Evolutionary conservation across 768 basidiomycete species (phyloP), one percentile per base, ranked within the genome.

Genomic region (Leccinum truebloodii): DNA sequence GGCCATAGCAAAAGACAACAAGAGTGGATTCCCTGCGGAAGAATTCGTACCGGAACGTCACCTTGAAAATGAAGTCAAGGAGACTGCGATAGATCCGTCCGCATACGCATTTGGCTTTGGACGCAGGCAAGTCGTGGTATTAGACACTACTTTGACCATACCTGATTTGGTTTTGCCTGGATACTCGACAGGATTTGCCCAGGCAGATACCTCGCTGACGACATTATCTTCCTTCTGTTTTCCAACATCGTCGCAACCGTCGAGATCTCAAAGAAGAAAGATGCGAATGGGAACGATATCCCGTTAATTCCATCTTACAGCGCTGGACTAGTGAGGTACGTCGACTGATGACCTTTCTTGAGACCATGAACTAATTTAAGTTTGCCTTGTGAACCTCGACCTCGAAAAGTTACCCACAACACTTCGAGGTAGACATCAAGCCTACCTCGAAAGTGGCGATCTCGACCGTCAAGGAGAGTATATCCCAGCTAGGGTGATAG

Each of bases 1-100:
- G 64, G 64, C 65, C 24, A 66, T 65, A 20, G n/a, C 65, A 10
- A 59, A 60, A 34, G 65, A 65, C 20, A 37, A 62, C n/a, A 53
- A 58, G 49, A 65, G 65, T 32, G 64, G 64, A 32, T 65, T 67
- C 26, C 58, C 56, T 24, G 30, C 59, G 10, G 65, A 67, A n/a
- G 54, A 58, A 20, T 63, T 67, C 34, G 39, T 54, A 34, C 61
- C 65, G 0, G 64, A 66, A 39, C 65, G 65, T 57, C 46, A 62
- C 32, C 41, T 66, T 18, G 24, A 46, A 32, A 51, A 46, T 32
- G 16, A 57, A n/a, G 53, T 52, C 39, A 63, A 60, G 12, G 44
- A 63, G 13, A 60, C 41, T 1, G 65, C 63, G 18, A 50, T 35
- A 13, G 60, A 65, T 59, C 65, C 65, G 1, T 59, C 55, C 18